Conservation (phyloP, 306 rosid genomes). For the Pterocarpus santalinus region DNA sequence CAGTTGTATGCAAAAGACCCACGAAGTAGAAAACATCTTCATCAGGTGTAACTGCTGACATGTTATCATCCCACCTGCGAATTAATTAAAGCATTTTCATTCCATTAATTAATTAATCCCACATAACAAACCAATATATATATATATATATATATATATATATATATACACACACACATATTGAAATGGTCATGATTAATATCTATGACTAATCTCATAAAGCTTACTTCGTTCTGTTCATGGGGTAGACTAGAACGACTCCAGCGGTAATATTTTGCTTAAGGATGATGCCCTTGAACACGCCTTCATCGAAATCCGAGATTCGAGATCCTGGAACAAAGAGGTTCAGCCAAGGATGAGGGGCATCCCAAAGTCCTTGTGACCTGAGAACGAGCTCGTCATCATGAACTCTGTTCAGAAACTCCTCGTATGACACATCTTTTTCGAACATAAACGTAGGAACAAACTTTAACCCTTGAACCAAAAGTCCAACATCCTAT, state of each 20-base stretch:
- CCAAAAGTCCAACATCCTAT: conserved; percentile 59
- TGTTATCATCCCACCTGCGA: conserved; percentile 76
- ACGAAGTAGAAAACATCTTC: conserved; percentile 73
- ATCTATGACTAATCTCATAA: background rate
- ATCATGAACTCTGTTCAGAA: conserved; percentile 67
- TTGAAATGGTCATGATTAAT: too few relatives aligned
- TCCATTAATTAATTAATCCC: too few relatives aligned
- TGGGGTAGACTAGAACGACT: conserved; percentile 66
- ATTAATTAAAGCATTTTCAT: background rate
- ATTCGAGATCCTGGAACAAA: conserved; percentile 81
- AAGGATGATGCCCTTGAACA: conserved; percentile 68
- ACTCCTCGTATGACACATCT: conserved; percentile 67
- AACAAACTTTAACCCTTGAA: conserved; percentile 53
- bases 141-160: too few relatives aligned
- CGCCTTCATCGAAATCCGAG: conserved; percentile 63
- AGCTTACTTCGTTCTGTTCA: conserved; percentile 66
- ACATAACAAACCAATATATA: too few relatives aligned
- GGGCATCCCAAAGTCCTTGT: conserved; percentile 75
- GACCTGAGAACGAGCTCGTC: conserved; percentile 61
- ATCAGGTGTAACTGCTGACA: conserved; percentile 70
- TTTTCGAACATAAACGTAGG: conserved; percentile 62
- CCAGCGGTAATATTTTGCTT: conserved; percentile 63
- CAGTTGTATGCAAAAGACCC: conserved; percentile 56
- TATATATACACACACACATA: too few relatives aligned
- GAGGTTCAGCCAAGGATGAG: conserved; percentile 94